These are phyloP conservation scores for Pezicula carpinea DNA, from an alignment of 2,329 filamentous ascomycete genomes.

Conservation along the genomic window DNA sequence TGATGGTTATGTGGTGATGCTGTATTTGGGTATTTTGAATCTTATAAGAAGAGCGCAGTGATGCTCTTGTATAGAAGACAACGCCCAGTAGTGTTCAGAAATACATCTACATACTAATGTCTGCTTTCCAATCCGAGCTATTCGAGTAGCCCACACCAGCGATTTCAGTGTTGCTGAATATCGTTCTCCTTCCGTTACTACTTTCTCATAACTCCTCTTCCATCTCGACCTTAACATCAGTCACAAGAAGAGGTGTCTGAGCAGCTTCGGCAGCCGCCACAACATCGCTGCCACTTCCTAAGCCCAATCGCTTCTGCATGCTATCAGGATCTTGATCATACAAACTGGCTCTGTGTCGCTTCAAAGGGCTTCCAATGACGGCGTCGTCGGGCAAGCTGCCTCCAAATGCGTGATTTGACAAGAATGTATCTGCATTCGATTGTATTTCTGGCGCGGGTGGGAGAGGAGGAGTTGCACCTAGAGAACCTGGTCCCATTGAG, in stretches of 20 bases:
- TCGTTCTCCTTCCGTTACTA: background rate
- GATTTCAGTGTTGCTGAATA: background rate
- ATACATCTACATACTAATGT: background rate
- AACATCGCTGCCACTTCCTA: constrained; percentile 16
- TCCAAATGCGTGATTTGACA: constrained; percentile 36
- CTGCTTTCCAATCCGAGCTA: constrained; percentile 10
- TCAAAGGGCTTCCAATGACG: constrained; percentile 64
- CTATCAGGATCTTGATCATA: constrained; percentile 40
- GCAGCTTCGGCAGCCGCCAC: constrained; percentile 26
- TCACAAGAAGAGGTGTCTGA: constrained; percentile 18
- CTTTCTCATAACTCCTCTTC: constrained; percentile 27
- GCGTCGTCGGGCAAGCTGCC: constrained; percentile 40
- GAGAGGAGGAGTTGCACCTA: constrained; percentile 38
- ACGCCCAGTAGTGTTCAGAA: no score
- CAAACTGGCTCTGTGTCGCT: constrained; percentile 66
- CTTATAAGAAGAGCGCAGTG: constrained; percentile 5
- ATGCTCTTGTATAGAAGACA: background rate
- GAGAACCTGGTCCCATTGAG: constrained; percentile 37
- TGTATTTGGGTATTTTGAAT: constrained; percentile 8
- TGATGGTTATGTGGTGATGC: background rate
- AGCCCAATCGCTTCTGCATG: constrained; percentile 21
- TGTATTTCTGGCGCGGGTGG: constrained; percentile 22
- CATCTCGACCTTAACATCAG: constrained; percentile 15
- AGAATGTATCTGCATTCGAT: constrained; percentile 25
- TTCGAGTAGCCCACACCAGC: background rate